These are phyloP conservation scores for Trypanosoma melophagium DNA, from an alignment of 208 protist species.

Conservation along the genomic window DNA sequence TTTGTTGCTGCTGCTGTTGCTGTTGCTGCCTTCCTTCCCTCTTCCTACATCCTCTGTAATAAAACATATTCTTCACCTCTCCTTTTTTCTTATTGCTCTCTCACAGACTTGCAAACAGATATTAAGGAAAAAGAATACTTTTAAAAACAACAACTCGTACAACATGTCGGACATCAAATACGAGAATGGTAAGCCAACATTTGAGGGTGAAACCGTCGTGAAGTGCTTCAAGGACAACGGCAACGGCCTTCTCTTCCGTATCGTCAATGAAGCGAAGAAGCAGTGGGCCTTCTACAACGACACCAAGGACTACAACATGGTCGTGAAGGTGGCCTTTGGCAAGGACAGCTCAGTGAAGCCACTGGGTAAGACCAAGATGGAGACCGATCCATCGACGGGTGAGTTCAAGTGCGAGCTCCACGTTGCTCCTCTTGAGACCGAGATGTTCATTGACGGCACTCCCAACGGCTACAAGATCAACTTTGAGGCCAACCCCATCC, in stretches of 20 bases:
- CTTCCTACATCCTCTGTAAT: too few species aligned
- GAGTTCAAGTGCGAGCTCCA: constrained; percentile 66
- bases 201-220: constrained; percentile 47
- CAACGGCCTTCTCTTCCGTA: constrained; percentile 83
- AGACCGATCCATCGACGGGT: constrained; percentile 42
- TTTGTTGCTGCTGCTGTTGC: too few species aligned
- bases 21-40: too few species aligned
- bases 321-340: constrained; percentile 70
- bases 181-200: constrained; percentile 64
- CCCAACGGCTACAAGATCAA: constrained; percentile 83
- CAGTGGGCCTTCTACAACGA: constrained; percentile 88
- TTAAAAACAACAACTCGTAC: constrained; percentile 2
- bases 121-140: background rate
- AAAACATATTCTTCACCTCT: too few species aligned
- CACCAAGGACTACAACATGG: constrained; percentile 75
- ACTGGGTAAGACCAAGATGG: constrained; percentile 59
- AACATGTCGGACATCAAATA: constrained; percentile 62
- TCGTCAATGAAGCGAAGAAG: constrained; percentile 74
- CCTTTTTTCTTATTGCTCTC: background rate
- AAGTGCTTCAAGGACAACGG: constrained; percentile 85
- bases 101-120: background rate
- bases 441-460: constrained; percentile 79
- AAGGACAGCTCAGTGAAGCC: constrained; percentile 67
- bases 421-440: constrained; percentile 51
- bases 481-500: constrained; percentile 68